A percentile compares a stretch with the other conserved stretches of the same genome.
phyloP scores from a whole-genome alignment of 352 stramenopile genomes.

The Phytopythium helicoides region DNA sequence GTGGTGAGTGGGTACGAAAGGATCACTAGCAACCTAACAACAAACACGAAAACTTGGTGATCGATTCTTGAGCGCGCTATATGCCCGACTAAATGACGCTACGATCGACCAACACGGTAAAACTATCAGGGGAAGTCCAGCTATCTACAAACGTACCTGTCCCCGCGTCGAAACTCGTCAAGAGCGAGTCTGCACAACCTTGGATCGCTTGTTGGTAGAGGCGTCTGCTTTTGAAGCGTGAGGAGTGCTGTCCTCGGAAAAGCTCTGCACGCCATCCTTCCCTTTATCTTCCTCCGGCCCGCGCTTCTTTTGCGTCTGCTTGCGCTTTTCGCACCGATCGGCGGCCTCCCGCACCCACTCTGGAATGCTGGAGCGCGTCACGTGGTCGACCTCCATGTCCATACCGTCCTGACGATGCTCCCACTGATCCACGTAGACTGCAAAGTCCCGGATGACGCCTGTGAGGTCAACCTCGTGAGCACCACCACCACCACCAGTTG shows the following conservation, averaged over 20 bases:
- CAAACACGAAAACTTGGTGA: no score
- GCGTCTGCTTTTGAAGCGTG: constrained; percentile 13
- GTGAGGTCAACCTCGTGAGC: constrained; percentile 66
- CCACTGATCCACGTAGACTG: constrained; percentile 75
- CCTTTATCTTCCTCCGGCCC: constrained; percentile 3
- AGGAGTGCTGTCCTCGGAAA: constrained; percentile 29
- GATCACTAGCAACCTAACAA: no score
- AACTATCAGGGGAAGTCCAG: neutral
- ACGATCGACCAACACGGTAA: neutral
- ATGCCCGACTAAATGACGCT: no score
- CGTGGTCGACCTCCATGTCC: constrained; percentile 80
- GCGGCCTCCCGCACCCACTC: constrained; percentile 60
- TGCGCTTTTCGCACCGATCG: constrained; percentile 17
- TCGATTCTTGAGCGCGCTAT: no score
- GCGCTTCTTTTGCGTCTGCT: constrained; percentile 27
- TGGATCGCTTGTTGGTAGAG: constrained; percentile 8
- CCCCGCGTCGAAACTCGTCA: neutral
- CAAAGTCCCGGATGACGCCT: constrained; percentile 72
- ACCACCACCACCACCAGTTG: neutral
- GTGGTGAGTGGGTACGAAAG: no score
- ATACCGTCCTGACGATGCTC: constrained; percentile 66
- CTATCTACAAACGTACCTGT: constrained; percentile 1
- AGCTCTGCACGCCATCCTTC: constrained; percentile 13
- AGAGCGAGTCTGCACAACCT: neutral
- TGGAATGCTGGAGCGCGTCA: constrained; percentile 49